Conservation (phyloP, 2,329 filamentous ascomycete species). For the Aspergillus pseudoterreus region DNA sequence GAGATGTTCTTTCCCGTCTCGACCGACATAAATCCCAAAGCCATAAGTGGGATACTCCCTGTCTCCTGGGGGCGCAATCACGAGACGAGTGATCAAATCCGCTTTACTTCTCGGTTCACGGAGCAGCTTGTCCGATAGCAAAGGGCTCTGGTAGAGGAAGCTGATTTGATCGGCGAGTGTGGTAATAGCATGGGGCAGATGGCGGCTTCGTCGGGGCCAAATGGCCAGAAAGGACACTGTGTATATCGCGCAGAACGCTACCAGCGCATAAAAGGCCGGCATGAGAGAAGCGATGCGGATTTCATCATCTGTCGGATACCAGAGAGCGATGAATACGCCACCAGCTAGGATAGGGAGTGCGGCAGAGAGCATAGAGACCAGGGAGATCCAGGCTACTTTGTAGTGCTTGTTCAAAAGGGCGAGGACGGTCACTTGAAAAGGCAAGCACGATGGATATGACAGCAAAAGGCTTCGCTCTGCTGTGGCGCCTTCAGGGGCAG, state of each 20-base stretch:
- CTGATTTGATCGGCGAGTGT: slow-evolving; percentile 73
- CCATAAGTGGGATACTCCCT: slow-evolving; percentile 46
- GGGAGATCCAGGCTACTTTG: slow-evolving; percentile 54
- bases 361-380: slow-evolving; percentile 51
- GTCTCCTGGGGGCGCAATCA: slow-evolving; percentile 47
- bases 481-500: slow-evolving; percentile 48
- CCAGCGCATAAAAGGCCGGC: slow-evolving; percentile 68
- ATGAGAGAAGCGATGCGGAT: slow-evolving; percentile 68
- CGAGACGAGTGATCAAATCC: slow-evolving; percentile 67
- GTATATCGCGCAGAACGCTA: slow-evolving; percentile 69
- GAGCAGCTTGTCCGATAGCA: slow-evolving; percentile 71
- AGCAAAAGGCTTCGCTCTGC: slow-evolving; percentile 56
- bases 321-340: slow-evolving; percentile 61
- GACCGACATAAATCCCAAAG: slow-evolving; percentile 55
- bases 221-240: slow-evolving; percentile 60
- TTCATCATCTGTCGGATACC: slow-evolving; percentile 44
- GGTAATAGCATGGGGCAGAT: slow-evolving; percentile 69
- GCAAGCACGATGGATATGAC: slow-evolving; percentile 53
- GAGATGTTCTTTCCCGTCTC: slow-evolving; percentile 58
- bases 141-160: slow-evolving; percentile 69
- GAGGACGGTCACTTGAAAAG: slow-evolving; percentile 50
- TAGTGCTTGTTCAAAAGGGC: slow-evolving; percentile 55
- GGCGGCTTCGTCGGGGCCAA: slow-evolving; percentile 57
- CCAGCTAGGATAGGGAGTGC: slow-evolving; percentile 57
- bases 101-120: slow-evolving; percentile 62